phyloP scores from a whole-genome alignment of 306 rosid species.

The Vigna reflexopilosa region DNA sequence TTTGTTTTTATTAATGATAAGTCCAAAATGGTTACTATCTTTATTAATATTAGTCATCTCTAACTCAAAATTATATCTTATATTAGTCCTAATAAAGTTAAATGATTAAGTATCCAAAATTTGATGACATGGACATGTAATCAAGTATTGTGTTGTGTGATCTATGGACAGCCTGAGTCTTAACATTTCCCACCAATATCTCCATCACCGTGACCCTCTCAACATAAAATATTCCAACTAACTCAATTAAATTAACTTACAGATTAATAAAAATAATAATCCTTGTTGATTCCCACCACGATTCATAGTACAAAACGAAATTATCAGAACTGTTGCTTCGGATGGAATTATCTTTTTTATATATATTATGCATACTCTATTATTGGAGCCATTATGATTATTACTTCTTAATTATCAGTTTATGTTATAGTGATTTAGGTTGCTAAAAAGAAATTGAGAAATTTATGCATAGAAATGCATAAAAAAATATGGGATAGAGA shows the following conservation, averaged over 20 bases:
- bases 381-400: constrained; percentile 20
- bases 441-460: too few relatives aligned
- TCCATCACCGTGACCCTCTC: background rate
- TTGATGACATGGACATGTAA: constrained; percentile 26
- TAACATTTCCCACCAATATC: constrained; percentile 18
- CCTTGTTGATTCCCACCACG: constrained; percentile 45
- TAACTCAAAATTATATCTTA: too few relatives aligned
- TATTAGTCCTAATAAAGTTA: too few relatives aligned
- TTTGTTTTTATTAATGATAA: too few relatives aligned
- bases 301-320: constrained; percentile 53
- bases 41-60: too few relatives aligned
- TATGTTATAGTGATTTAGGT: background rate
- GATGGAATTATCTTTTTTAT: constrained; percentile 3
- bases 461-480: background rate
- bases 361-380: constrained; percentile 12
- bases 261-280: constrained; percentile 5
- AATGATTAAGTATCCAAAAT: background rate
- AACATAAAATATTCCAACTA: constrained; percentile 27
- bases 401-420: constrained; percentile 9
- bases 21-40: too few relatives aligned
- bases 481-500: too few relatives aligned
- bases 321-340: constrained; percentile 4
- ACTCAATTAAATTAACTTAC: background rate
- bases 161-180: constrained; percentile 44
- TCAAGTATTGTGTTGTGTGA: constrained; percentile 50